A percentile compares a stretch with the other conserved stretches of the same genome.
phyloP scores from a whole-genome alignment of 352 stramenopile species.

The Globisporangium yorkense region DNA sequence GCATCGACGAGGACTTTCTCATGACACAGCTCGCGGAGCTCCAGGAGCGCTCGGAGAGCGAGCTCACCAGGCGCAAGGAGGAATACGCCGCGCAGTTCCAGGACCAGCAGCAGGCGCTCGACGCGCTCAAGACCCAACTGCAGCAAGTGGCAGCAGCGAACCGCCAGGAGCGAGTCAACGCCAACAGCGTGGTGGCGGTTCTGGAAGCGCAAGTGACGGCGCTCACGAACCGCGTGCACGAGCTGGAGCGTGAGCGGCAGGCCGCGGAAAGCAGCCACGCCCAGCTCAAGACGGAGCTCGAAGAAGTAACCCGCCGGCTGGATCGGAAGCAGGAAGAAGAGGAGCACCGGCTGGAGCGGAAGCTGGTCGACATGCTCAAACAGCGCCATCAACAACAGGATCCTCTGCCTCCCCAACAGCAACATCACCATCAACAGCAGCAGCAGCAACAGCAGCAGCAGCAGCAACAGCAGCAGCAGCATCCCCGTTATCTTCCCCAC shows the following conservation, averaged over 20 bases:
- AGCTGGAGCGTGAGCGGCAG: conserved; percentile 11
- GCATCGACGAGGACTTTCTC: conserved; percentile 47
- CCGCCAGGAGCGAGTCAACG: neutral
- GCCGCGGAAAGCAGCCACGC: neutral
- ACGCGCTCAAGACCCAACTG: conserved; percentile 8
- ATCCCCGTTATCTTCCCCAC: neutral
- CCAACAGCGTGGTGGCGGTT: neutral
- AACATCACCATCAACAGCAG: neutral
- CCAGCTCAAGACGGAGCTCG: neutral
- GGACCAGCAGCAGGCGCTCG: conserved; percentile 20
- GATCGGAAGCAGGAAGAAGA: neutral
- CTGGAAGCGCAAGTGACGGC: conserved; percentile 4
- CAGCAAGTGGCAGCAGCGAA: neutral
- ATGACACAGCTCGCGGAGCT: conserved; percentile 43
- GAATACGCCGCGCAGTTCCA: conserved; percentile 16
- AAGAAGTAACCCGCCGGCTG: neutral
- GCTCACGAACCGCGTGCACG: conserved; percentile 7
- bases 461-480: neutral
- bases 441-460: neutral
- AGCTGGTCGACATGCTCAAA: neutral
- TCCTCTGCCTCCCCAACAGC: neutral
- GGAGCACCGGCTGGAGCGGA: neutral
- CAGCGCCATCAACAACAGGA: neutral
- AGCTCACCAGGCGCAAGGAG: conserved; percentile 23
- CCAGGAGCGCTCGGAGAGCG: conserved; percentile 45